Evolutionary conservation across 179 eudicot species (phyloP), one percentile per base, ranked within the genome.

Genomic region (Patellifolia procumbens): DNA sequence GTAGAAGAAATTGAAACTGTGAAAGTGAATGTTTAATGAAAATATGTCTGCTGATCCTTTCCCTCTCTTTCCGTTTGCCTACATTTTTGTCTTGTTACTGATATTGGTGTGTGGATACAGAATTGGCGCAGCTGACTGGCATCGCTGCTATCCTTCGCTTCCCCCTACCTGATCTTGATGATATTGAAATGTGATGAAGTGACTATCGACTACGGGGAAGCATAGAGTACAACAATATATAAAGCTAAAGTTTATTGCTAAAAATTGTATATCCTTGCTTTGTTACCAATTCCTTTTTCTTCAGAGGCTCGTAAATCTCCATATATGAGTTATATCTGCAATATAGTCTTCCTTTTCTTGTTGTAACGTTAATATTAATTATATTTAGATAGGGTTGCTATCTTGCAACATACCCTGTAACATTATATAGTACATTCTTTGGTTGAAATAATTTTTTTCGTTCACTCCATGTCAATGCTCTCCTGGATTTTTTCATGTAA

Each of bases 121-220:
- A 94, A 83, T 86, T 94, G 73, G 88, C 92, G 12, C 97, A 94
- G 82, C 79, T 94, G 81, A 94, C 97, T 2, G 98, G 98, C 17
- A 85, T 95, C 73, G 97, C 99, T 17, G 99, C 99, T 46, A 90
- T 93, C 70, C 91, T 93, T 65, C 97, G 97, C 19, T 95, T 93
- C 48, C 99, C 99, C 32, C 84, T 94, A 53, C 98, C 98, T 0
- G 98, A 94, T 48, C 85, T 94, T 51, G 98, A 94, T 65, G 98
- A 94, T 78, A 86, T 92, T 20, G 98, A 94, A 83, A 94, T 94
- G 98, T 94, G 84, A 88, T 58, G 24, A 48, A 39, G 9, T 10
- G 7, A 46, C 19, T 2, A 59, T 15, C 7, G 20, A 8, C 26
- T 39, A 26, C 6, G 68, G 26, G 51, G 31, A 5, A 46, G 34